phyloP scores from a whole-genome alignment of 768 basidiomycete species.

The Agrocybe pediades region DNA sequence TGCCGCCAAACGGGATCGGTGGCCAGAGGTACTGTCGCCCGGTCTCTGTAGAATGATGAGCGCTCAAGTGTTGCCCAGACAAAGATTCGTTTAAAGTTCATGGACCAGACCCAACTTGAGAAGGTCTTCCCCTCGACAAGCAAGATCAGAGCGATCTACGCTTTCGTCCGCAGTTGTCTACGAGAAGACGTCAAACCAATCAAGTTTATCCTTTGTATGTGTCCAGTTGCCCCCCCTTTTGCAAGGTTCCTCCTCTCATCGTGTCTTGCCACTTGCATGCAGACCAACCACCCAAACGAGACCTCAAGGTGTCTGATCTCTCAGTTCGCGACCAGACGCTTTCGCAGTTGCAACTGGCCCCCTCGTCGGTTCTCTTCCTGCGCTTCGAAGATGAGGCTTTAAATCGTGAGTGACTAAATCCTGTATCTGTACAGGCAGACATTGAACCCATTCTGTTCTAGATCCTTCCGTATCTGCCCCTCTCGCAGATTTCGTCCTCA shows the following conservation, averaged over 20 bases:
- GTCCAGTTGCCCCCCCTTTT: no score
- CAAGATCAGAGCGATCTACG: slow-evolving; percentile 83
- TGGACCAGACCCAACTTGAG: slow-evolving; percentile 82
- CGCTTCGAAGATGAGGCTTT: slow-evolving; percentile 72
- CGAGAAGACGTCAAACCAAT: slow-evolving; percentile 74
- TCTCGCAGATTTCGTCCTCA: slow-evolving; percentile 54
- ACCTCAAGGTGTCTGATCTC: slow-evolving; percentile 81
- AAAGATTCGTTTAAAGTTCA: slow-evolving; percentile 78
- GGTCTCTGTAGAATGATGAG: background rate
- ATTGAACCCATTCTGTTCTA: background rate
- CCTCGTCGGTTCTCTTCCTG: slow-evolving; percentile 76
- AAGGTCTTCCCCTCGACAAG: slow-evolving; percentile 73
- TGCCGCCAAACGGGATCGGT: slow-evolving; percentile 62
- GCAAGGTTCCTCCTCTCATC: background rate
- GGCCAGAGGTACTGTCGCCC: slow-evolving; percentile 61
- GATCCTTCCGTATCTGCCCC: slow-evolving; percentile 54
- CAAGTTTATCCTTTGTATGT: slow-evolving; percentile 86
- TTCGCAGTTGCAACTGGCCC: slow-evolving; percentile 72
- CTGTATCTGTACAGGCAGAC: no score
- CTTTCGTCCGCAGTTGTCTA: slow-evolving; percentile 74
- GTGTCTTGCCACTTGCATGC: background rate
- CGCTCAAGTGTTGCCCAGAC: slow-evolving; percentile 53
- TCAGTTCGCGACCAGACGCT: slow-evolving; percentile 69
- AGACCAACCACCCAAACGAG: slow-evolving; percentile 84
- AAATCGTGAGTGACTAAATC: slow-evolving; percentile 68